A percentile compares a stretch with the other conserved stretches of the same genome.
phyloP scores from a whole-genome alignment of 345 rosid species.

The Hevea brasiliensis region DNA sequence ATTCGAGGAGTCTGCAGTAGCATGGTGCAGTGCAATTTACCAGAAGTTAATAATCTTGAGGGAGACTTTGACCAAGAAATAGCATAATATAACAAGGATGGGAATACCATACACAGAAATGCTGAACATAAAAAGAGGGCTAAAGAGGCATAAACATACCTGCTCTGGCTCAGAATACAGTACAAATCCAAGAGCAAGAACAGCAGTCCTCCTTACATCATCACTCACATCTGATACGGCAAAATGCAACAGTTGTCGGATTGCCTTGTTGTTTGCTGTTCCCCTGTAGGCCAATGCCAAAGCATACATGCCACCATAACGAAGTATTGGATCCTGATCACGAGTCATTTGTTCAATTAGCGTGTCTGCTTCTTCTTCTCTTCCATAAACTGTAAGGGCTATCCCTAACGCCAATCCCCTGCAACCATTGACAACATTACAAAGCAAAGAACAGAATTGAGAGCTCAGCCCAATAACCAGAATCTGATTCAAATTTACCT shows the following conservation, averaged over 20 bases:
- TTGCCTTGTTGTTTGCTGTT: conserved; percentile 97
- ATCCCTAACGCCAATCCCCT: conserved; percentile 97
- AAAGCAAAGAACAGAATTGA: not conserved
- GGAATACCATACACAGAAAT: not conserved
- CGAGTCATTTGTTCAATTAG: conserved; percentile 98
- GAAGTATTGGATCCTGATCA: conserved; percentile 95
- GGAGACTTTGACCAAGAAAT: not conserved
- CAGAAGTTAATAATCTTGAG: not conserved
- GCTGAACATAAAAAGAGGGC: not conserved
- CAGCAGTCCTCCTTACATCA: conserved; percentile 98
- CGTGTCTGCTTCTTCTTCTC: conserved; percentile 99
- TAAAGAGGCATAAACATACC: conserved; percentile 39
- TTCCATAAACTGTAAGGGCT: conserved; percentile 96
- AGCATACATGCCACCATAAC: conserved; percentile 99
- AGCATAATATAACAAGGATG: conserved; percentile 10
- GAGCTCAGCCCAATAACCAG: not conserved
- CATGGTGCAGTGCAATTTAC: not conserved
- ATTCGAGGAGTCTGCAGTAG: conserved; percentile 85
- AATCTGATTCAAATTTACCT: conserved; percentile 48
- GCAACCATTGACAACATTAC: conserved; percentile 7
- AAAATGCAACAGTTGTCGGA: conserved; percentile 95
- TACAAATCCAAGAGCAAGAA: conserved; percentile 97
- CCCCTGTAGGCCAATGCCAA: conserved; percentile 97
- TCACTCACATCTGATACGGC: conserved; percentile 99
- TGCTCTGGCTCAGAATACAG: conserved; percentile 97